Conservation (phyloP, 768 basidiomycete species). For the Lentinula lateritia region DNA sequence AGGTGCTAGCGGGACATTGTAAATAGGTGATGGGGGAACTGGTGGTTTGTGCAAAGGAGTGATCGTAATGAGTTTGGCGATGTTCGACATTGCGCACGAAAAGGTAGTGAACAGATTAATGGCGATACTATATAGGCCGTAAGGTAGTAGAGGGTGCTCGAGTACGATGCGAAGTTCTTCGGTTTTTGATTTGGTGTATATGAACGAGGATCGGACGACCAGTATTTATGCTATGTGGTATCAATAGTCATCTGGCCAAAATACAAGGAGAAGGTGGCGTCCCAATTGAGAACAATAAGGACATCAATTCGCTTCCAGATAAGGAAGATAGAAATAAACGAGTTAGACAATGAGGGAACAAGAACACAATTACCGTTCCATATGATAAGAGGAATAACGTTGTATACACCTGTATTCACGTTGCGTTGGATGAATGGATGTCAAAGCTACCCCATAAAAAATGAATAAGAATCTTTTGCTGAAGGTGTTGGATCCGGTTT, state of each 20-base stretch:
- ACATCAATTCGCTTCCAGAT: not conserved
- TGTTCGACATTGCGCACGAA: not conserved
- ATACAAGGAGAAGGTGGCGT: not conserved
- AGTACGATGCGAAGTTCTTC: not conserved
- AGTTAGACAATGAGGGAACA: not conserved
- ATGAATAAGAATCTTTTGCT: not conserved
- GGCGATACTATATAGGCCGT: not conserved
- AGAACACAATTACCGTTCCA: not conserved
- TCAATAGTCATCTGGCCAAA: not conserved
- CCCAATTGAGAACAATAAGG: not conserved
- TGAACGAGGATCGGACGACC: not conserved
- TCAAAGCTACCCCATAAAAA: not conserved
- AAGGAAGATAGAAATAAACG: not conserved
- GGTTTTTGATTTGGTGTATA: too few relatives aligned
- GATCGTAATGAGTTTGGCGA: conserved; percentile 1
- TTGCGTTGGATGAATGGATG: not conserved
- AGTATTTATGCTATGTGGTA: not conserved
- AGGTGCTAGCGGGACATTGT: not conserved
- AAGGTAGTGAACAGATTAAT: not conserved
- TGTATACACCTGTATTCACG: not conserved
- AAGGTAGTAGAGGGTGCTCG: not conserved
- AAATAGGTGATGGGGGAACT: not conserved
- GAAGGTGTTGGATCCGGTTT: not conserved
- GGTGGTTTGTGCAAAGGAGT: conserved; percentile 1
- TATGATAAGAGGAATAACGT: too few relatives aligned